Evolutionary conservation across 495 filamentous ascomycete genomes (phyloP), one percentile per base, ranked within the genome.

Genomic region (Immersiella caudata): DNA sequence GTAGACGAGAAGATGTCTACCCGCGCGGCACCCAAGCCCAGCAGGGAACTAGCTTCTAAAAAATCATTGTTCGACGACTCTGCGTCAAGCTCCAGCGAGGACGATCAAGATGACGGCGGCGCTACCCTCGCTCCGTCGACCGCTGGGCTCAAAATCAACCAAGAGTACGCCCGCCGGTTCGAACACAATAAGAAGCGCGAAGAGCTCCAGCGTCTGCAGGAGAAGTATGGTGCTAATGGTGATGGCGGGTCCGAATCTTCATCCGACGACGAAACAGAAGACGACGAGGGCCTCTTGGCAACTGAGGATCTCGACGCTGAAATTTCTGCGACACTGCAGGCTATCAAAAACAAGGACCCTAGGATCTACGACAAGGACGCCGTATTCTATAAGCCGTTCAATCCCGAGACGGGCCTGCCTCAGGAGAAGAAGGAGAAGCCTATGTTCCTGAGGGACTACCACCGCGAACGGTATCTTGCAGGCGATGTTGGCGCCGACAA

Each of bases 121-220:
- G 84, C 78, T 21, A 83, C 84, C 57, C 84, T 85, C 60, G 83
- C 78, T 26, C 79, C 82, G 50, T 71, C 78, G 27, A 69, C 83
- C 40, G 68, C 84, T 46, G 79, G 74, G 27, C 86, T 97, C 78
- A 93, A 90, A 73, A 88, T 99, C 80, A 99, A 99, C 77, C 83
- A 91, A 73, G 92, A 94, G 61, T 99, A 90, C 76, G 95, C 95
- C 63, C 86, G 87, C 70, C 83, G 92, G 46, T 98, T 97, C 72
- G 94, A 98, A 76, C 84, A 97, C 75, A 99, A 99, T 80, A 97
- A 97, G 82, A 95, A 94, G 80, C 87, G 95, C 27, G 93, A 95
- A 78, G 95, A 99, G 74, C 82, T 90, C 62, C 87, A 91, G n/a
- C 85, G 88, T 74, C 92, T 97, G 76, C 91, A 97, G 77, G 87